phyloP scores from a whole-genome alignment of 148 eudicot species.

The Spergularia marina region DNA sequence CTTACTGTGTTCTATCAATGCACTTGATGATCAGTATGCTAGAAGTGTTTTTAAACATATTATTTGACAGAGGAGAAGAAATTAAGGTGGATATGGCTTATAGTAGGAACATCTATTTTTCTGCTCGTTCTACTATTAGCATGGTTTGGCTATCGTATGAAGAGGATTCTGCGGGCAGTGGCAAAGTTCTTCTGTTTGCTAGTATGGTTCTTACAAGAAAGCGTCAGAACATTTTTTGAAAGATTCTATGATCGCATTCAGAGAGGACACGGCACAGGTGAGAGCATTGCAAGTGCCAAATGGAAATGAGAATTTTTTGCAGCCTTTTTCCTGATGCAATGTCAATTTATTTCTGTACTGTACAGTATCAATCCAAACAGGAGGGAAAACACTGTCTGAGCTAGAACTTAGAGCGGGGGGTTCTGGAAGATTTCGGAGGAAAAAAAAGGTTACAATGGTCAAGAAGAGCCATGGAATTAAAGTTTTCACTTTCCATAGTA shows the following conservation, averaged over 20 bases:
- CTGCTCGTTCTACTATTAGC: slow-evolving; percentile 6
- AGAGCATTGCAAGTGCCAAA: background rate
- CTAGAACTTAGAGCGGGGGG: slow-evolving; percentile 12
- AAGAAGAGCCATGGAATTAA: slow-evolving; percentile 29
- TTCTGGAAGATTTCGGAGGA: slow-evolving; percentile 14
- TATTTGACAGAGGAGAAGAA: background rate
- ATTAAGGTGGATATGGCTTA: slow-evolving; percentile 19
- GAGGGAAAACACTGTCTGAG: slow-evolving; percentile 16
- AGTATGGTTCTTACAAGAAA: background rate
- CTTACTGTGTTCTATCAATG: background rate
- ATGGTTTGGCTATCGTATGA: slow-evolving; percentile 23
- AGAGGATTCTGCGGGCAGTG: slow-evolving; percentile 5
- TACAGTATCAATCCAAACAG: slow-evolving; percentile 10
- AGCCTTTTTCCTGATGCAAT: background rate
- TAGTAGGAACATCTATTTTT: slow-evolving; percentile 16
- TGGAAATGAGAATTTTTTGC: background rate
- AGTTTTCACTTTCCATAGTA: slow-evolving; percentile 30
- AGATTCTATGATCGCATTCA: slow-evolving; percentile 9
- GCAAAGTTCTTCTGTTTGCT: slow-evolving; percentile 13
- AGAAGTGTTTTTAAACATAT: background rate
- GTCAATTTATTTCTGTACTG: background rate
- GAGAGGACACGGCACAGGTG: slow-evolving; percentile 14
- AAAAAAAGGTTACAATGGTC: slow-evolving; percentile 18
- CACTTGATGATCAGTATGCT: background rate
- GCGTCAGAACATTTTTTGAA: background rate